phyloP scores from a whole-genome alignment of 208 protist genomes.

The Leishmania major region DNA sequence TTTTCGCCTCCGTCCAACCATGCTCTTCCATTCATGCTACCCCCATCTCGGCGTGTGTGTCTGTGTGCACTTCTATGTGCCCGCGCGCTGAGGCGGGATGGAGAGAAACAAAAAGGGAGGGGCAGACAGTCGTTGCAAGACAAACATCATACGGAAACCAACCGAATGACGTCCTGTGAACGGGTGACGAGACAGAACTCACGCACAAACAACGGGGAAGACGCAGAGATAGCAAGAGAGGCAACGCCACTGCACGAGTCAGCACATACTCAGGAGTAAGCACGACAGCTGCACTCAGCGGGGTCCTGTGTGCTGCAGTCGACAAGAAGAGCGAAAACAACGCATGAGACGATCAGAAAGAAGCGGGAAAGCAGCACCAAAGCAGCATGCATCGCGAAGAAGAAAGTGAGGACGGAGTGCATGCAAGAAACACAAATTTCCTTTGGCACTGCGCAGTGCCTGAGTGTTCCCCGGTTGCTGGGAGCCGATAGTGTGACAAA shows the following conservation, averaged over 20 bases:
- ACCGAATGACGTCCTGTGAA: no score
- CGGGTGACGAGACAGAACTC: neutral
- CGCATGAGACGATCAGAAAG: neutral
- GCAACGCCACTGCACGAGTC: neutral
- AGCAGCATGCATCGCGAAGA: neutral
- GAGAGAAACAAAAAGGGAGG: neutral
- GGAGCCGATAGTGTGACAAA: neutral
- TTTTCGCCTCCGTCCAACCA: neutral
- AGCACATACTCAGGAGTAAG: neutral
- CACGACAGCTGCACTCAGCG: neutral
- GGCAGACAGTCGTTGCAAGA: neutral
- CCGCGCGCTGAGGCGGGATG: neutral
- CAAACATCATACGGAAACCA: neutral
- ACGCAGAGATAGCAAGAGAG: neutral
- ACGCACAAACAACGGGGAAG: neutral
- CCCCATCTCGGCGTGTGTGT: neutral
- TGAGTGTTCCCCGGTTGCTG: neutral
- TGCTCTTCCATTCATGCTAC: neutral
- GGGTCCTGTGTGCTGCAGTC: neutral
- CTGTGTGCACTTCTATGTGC: neutral
- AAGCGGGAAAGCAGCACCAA: neutral
- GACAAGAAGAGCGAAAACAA: neutral
- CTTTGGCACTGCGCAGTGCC: neutral
- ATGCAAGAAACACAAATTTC: neutral
- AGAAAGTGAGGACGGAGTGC: neutral